These are phyloP conservation scores for Moesziomyces globuligerus DNA, from an alignment of 1,284 basidiomycete species.

Conservation along the genomic window DNA sequence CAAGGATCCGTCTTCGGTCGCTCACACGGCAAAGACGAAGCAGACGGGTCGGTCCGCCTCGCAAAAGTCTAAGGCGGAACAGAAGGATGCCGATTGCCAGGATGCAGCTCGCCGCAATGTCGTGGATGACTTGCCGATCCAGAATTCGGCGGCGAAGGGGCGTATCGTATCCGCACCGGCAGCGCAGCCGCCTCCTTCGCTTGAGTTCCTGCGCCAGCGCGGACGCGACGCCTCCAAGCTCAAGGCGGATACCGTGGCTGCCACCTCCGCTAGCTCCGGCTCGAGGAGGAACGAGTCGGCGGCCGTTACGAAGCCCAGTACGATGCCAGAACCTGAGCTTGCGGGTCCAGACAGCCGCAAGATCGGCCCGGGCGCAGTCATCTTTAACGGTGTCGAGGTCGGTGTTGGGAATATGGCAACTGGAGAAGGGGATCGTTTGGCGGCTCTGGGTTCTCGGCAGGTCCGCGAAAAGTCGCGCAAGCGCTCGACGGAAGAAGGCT, in stretches of 20 bases:
- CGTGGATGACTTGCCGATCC: conserved; percentile 16
- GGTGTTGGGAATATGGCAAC: conserved; percentile 22
- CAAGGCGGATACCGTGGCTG: background rate
- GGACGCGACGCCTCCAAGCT: conserved; percentile 28
- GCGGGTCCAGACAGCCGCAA: background rate
- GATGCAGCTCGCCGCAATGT: background rate
- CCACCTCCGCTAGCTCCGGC: background rate
- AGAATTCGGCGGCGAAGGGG: conserved; percentile 1
- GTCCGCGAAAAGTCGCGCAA: conserved; percentile 15
- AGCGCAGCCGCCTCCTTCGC: conserved; percentile 27
- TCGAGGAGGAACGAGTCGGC: background rate
- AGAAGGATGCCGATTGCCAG: background rate
- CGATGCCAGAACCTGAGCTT: background rate
- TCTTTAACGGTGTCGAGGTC: conserved; percentile 49
- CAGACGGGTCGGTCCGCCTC: background rate
- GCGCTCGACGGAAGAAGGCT: conserved; percentile 28
- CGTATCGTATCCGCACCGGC: background rate
- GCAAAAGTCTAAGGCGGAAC: background rate
- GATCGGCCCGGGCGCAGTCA: conserved; percentile 37
- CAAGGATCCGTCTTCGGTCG: conserved; percentile 16
- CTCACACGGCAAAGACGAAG: background rate
- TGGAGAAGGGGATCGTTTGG: background rate
- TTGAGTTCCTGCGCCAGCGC: conserved; percentile 40
- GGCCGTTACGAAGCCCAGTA: background rate
- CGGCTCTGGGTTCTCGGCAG: conserved; percentile 4